Evolutionary conservation across 208 protist species (phyloP).

Genomic region (Acanthamoeba lenticulata): DNA sequence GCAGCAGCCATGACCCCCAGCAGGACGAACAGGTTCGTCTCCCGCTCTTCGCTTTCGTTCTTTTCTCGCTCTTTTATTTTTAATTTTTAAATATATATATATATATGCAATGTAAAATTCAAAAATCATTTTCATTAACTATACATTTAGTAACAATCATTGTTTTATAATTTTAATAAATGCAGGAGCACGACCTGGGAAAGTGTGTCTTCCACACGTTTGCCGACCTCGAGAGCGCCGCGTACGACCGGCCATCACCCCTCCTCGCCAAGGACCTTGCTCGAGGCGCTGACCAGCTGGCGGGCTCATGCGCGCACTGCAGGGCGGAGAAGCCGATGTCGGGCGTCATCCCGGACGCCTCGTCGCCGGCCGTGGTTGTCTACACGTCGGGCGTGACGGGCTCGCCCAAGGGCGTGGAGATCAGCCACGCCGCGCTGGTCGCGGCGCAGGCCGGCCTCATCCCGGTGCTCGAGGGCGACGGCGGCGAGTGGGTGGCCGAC

Average conservation of each 20-base stretch:
- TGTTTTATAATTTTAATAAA: neutral
- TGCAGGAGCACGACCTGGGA: neutral
- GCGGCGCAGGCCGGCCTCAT: conserved; percentile 34
- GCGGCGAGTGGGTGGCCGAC: neutral
- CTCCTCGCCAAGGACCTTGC: neutral
- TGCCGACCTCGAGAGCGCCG: neutral
- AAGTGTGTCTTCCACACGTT: neutral
- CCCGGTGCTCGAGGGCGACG: neutral
- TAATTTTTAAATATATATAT: too few relatives aligned
- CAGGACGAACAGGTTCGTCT: too few relatives aligned
- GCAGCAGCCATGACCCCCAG: neutral
- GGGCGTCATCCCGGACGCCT: neutral
- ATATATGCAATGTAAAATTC: too few relatives aligned
- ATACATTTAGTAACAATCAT: neutral
- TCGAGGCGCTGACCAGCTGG: neutral
- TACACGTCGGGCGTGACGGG: neutral
- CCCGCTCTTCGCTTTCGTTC: too few relatives aligned
- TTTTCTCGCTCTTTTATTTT: too few relatives aligned
- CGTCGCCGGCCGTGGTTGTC: neutral
- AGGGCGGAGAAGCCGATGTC: neutral
- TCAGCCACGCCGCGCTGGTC: conserved; percentile 12
- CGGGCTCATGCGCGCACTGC: neutral
- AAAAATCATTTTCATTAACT: too few relatives aligned
- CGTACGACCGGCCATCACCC: neutral
- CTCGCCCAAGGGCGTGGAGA: conserved; percentile 5